phyloP scores from a whole-genome alignment of 2,329 filamentous ascomycete genomes.

The Fonsecaea pugnacius region DNA sequence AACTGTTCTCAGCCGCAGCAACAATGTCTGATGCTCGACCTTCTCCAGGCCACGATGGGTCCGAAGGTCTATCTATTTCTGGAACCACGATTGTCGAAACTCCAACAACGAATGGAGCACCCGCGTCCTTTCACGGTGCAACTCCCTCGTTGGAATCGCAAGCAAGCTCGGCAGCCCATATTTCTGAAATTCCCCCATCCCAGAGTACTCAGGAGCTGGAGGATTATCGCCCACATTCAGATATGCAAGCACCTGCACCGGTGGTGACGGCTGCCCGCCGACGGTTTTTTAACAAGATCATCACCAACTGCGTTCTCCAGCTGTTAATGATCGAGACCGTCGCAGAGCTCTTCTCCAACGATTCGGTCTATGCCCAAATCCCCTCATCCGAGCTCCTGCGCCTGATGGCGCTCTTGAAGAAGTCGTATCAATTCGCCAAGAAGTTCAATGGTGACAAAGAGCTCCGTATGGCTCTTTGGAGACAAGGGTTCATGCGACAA shows the following conservation, averaged over 20 bases:
- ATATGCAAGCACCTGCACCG: constrained; percentile 82
- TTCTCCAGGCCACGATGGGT: constrained; percentile 30
- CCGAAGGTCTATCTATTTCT: constrained; percentile 38
- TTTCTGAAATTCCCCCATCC: constrained; percentile 37
- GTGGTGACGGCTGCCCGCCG: constrained; percentile 91
- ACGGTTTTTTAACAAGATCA: constrained; percentile 98
- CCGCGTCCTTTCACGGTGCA: constrained; percentile 14
- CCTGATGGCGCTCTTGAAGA: constrained; percentile 92
- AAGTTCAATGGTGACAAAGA: constrained; percentile 98
- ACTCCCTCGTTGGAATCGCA: constrained; percentile 32
- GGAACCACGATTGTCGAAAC: constrained; percentile 38
- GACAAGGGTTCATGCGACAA: constrained; percentile 99
- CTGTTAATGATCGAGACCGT: constrained; percentile 99
- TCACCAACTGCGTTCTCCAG: constrained; percentile 96
- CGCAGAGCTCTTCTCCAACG: constrained; percentile 97
- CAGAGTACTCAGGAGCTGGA: constrained; percentile 62
- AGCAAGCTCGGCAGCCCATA: constrained; percentile 30
- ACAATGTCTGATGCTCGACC: constrained; percentile 47
- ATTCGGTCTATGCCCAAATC: constrained; percentile 90
- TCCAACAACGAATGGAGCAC: constrained; percentile 40
- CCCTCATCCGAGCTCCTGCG: constrained; percentile 86
- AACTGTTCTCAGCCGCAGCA: constrained; percentile 84
- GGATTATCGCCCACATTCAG: constrained; percentile 80
- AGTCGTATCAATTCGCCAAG: constrained; percentile 94
- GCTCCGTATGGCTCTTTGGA: constrained; percentile 88